phyloP scores from a whole-genome alignment of 306 rosid species.

The Dalbergia oliveri region DNA sequence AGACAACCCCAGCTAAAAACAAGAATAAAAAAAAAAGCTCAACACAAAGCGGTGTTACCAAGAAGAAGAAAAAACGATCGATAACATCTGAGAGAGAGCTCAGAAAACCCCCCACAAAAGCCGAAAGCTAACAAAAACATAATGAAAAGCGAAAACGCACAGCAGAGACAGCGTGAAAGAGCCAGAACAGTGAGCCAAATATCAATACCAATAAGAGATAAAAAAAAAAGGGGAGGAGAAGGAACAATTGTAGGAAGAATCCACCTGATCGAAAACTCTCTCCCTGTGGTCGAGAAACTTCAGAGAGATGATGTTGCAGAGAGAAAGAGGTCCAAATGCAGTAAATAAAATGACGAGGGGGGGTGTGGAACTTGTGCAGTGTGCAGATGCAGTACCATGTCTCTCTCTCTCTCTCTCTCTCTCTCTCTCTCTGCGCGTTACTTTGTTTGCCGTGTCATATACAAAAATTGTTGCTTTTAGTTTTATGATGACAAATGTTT shows the following conservation, averaged over 20 bases:
- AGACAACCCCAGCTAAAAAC: not conserved
- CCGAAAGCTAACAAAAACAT: not conserved
- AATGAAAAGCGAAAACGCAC: not conserved
- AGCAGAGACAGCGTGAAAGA: not conserved
- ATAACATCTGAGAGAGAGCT: constrained; percentile 12
- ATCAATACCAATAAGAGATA: not conserved
- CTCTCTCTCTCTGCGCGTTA: constrained; percentile 40
- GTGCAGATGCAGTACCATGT: constrained; percentile 48
- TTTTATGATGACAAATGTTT: constrained; percentile 44
- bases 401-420: constrained; percentile 25
- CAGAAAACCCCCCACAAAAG: not conserved
- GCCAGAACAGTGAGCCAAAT: constrained; percentile 1
- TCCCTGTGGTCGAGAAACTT: constrained; percentile 43
- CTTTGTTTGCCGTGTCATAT: constrained; percentile 55
- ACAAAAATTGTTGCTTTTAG: constrained; percentile 50
- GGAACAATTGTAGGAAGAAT: constrained; percentile 10
- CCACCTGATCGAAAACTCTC: constrained; percentile 51
- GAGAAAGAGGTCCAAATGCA: constrained; percentile 48
- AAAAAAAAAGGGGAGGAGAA: not conserved
- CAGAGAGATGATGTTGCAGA: constrained; percentile 44
- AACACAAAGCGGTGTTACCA: constrained; percentile 35
- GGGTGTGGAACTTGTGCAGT: constrained; percentile 60
- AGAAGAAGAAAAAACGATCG: constrained; percentile 13
- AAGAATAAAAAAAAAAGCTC: not conserved
- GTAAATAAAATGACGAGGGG: constrained; percentile 44